Evolutionary conservation across 1,284 basidiomycete genomes (phyloP), one percentile per base, ranked within the genome.

Genomic region (Amylostereum chailletii): DNA sequence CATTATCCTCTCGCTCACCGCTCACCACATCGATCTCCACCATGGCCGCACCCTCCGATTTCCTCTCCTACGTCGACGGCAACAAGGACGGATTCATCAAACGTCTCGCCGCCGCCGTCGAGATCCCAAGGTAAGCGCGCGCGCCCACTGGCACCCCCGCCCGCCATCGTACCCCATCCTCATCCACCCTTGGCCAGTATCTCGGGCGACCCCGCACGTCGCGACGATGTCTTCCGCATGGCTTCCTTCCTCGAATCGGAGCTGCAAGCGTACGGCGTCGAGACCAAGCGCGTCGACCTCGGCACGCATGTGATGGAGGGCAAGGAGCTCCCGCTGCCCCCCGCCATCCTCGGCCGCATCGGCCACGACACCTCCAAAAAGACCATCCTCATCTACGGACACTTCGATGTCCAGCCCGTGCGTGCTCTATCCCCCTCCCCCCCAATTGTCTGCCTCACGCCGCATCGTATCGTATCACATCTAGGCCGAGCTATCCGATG

Each of bases 311-410:
- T 69, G 7, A 77, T 96, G 62, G 90, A 94, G 49, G 92, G 80
- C 2, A 71, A 91, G 58, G 75, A 82, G 56, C 73, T 94, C 39
- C 75, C 79, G 42, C 77, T 99, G 2, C 95, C 95, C 0, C 93
- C 93, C 5, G 91, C 85, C 4, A 81, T 99, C 61, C 77, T 98
- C 40, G 94, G 90, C 7, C 75, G 79, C 52, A 76, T 97, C 54
- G 93, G 94, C 9, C 75, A 84, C 48, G 90, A 95, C 67, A 78
- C 81, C 11, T 79, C 71, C 58, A 94, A 94, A 80, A 94, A 90
- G 79, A 97, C 92, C 0, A 81, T 97, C 48, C 77, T 96, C 29
- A 72, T 96, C 43, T 97, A 97, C 63, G 94, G 93, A 1, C 90
- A 94, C 64, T 94, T 89, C 61, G 88, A 90, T 62, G 87, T 90